These are phyloP conservation scores for Coleophoma eucalyptorum DNA, from an alignment of 2,329 filamentous ascomycete genomes.

Conservation along the genomic window DNA sequence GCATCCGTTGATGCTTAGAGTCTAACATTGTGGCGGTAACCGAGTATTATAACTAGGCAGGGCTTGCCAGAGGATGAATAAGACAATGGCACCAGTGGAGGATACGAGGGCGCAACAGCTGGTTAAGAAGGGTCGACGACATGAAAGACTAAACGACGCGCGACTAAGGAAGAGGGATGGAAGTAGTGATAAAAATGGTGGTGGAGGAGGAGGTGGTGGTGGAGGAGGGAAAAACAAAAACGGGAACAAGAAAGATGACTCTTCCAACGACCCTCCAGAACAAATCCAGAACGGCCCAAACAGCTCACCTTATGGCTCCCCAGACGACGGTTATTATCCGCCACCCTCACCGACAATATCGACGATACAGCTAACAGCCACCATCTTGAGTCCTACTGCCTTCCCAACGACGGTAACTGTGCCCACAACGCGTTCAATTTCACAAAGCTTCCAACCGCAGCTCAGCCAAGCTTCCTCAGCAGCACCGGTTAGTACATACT, in stretches of 20 bases:
- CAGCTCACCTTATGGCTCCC: background rate
- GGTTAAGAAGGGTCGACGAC: conserved; percentile 8
- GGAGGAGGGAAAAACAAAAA: conserved; percentile 1
- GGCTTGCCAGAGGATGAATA: conserved; percentile 23
- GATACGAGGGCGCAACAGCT: conserved; percentile 11
- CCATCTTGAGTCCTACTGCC: background rate
- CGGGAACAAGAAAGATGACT: background rate
- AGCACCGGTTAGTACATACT: background rate
- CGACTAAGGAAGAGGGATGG: conserved; percentile 6
- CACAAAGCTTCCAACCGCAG: background rate
- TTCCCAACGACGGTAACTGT: background rate
- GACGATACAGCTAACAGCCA: background rate
- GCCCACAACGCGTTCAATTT: background rate
- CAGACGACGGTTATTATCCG: background rate
- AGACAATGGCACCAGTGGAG: conserved; percentile 26
- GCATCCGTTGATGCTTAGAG: conserved; percentile 17
- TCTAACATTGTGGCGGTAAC: conserved; percentile 18
- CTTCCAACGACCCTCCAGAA: background rate
- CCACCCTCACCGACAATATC: background rate
- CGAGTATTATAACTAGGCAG: conserved; percentile 9
- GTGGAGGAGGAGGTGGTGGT: conserved; percentile 1
- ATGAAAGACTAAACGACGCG: conserved; percentile 1
- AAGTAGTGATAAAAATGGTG: background rate
- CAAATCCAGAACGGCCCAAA: background rate
- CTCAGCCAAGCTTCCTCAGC: background rate